phyloP scores from a whole-genome alignment of 2,329 filamentous ascomycete genomes.

The Sordariomycetes sp. region DNA sequence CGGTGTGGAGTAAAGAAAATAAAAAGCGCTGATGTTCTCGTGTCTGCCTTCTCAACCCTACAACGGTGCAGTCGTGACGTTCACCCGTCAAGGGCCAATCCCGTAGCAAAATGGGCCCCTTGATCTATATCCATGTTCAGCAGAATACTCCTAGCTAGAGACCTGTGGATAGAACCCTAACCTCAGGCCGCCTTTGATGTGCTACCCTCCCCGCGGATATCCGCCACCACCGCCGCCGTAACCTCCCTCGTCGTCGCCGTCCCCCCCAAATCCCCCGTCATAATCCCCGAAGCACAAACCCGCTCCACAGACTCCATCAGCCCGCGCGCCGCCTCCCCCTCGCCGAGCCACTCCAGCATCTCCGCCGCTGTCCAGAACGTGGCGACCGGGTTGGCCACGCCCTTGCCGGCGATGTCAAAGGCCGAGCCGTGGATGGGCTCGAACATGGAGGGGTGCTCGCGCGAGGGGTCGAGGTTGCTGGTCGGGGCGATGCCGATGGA shows the following conservation, averaged over 20 bases:
- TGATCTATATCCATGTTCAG: too few relatives aligned
- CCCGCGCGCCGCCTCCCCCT: constrained; percentile 35
- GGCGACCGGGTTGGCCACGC: constrained; percentile 44
- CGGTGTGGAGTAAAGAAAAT: too few relatives aligned
- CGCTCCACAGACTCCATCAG: constrained; percentile 41
- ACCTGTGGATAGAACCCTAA: too few relatives aligned
- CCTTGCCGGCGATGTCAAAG: constrained; percentile 47
- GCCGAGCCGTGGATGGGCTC: constrained; percentile 51
- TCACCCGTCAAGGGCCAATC: too few relatives aligned
- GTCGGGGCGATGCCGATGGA: constrained; percentile 65
- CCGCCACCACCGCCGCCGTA: constrained; percentile 19
- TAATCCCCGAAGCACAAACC: constrained; percentile 38
- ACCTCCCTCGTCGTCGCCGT: constrained; percentile 23
- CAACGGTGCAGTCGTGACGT: too few relatives aligned
- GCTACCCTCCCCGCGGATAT: constrained; percentile 10
- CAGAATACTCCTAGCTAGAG: too few relatives aligned
- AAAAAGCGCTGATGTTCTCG: too few relatives aligned
- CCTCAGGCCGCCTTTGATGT: background rate
- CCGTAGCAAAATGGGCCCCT: too few relatives aligned
- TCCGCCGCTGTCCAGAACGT: constrained; percentile 50
- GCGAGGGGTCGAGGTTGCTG: constrained; percentile 52
- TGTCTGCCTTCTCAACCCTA: too few relatives aligned
- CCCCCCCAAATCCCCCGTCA: constrained; percentile 44
- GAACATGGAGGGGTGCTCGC: constrained; percentile 46
- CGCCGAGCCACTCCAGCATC: constrained; percentile 47